Evolutionary conservation across 768 basidiomycete genomes (phyloP).

Genomic region (Candolleomyces aberdarensis): DNA sequence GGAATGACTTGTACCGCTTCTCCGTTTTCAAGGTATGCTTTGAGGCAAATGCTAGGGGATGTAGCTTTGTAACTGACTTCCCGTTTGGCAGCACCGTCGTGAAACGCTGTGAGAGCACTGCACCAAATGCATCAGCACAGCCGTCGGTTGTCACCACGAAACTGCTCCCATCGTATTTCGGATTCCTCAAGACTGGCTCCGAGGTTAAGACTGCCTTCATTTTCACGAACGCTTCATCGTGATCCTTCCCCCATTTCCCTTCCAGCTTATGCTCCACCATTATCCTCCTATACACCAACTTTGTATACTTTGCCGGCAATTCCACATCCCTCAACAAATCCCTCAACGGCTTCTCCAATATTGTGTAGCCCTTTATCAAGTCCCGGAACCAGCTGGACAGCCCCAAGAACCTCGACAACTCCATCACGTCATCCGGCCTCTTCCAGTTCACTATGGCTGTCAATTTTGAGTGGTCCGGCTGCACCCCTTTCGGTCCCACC

Average conservation of each 20-base stretch:
- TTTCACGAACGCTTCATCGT: constrained; percentile 18
- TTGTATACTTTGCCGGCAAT: constrained; percentile 13
- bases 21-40: constrained; percentile 28
- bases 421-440: constrained; percentile 19
- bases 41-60: constrained; percentile 30
- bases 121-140: constrained; percentile 31
- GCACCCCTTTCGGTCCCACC: constrained; percentile 28
- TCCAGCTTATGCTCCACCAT: constrained; percentile 16
- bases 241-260: constrained; percentile 14
- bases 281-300: constrained; percentile 19
- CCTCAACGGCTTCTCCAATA: constrained; percentile 22
- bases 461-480: constrained; percentile 30
- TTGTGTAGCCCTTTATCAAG: constrained; percentile 29
- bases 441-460: constrained; percentile 30
- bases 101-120: constrained; percentile 23
- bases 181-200: constrained; percentile 28
- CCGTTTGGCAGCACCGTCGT: constrained; percentile 19
- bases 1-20: constrained; percentile 28
- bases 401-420: constrained; percentile 30
- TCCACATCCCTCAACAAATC: constrained; percentile 20
- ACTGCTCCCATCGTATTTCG: constrained; percentile 27
- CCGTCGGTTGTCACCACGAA: constrained; percentile 39
- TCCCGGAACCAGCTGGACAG: constrained; percentile 28
- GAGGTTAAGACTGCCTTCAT: constrained; percentile 29
- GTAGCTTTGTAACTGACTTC: constrained; percentile 12